Conservation (phyloP, 495 filamentous ascomycete species). For the Talaromyces thailandensis region DNA sequence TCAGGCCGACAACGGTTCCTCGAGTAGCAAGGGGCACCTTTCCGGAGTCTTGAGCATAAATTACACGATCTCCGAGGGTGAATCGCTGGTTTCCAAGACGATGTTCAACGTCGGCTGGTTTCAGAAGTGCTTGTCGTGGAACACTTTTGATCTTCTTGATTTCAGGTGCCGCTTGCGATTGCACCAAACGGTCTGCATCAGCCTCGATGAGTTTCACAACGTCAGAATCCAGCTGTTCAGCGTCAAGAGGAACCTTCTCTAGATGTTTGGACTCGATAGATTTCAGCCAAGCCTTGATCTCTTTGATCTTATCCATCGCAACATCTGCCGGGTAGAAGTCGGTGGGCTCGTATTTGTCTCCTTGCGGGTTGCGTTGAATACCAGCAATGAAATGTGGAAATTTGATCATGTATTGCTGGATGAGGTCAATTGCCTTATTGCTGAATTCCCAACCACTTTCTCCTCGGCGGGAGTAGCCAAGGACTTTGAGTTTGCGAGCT, state of each 20-base stretch:
- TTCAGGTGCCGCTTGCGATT: constrained; percentile 42
- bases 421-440: constrained; percentile 66
- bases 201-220: constrained; percentile 73
- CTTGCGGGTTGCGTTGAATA: constrained; percentile 66
- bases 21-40: constrained; percentile 89
- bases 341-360: constrained; percentile 66
- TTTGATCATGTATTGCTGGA: constrained; percentile 80
- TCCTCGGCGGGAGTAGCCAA: constrained; percentile 85
- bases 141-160: constrained; percentile 59
- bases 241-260: constrained; percentile 87
- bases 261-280: constrained; percentile 81
- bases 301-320: constrained; percentile 56
- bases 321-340: constrained; percentile 73
- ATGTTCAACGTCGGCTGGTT: constrained; percentile 86
- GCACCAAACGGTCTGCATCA: constrained; percentile 53
- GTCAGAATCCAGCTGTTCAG: constrained; percentile 89
- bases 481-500: constrained; percentile 85
- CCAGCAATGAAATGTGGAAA: constrained; percentile 94
- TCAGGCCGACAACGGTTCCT: constrained; percentile 89
- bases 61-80: constrained; percentile 76
- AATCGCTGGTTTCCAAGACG: constrained; percentile 80
- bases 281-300: constrained; percentile 89
- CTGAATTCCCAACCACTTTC: constrained; percentile 92
- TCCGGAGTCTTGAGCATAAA: constrained; percentile 87
- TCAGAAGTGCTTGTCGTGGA: constrained; percentile 78